A percentile compares a stretch with the other conserved stretches of the same genome.
Conservation (phyloP, 768 basidiomycete genomes). For the Mycena capillaripes region DNA sequence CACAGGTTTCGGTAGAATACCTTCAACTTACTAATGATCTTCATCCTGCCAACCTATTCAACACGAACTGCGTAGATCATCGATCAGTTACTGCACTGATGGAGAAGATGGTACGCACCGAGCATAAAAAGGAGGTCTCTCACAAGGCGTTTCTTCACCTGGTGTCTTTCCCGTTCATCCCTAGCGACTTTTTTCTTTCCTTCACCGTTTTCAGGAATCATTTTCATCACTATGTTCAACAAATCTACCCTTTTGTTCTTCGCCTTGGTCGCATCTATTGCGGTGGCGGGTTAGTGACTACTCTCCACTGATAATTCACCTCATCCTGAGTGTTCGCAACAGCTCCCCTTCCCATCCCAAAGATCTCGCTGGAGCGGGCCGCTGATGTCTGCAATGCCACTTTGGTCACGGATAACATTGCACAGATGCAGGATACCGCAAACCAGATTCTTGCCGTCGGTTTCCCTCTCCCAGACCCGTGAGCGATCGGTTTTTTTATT, state of each 20-base stretch:
- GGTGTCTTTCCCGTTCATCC: constrained; percentile 5
- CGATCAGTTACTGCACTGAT: too few relatives aligned
- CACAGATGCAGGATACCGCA: not conserved
- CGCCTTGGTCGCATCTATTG: not conserved
- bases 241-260: not conserved
- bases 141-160: not conserved
- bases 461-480: constrained; percentile 1
- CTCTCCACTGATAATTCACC: not conserved
- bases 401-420: not conserved
- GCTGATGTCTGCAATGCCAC: not conserved
- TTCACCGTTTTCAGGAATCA: not conserved
- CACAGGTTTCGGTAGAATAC: too few relatives aligned
- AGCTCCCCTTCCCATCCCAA: not conserved
- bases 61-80: too few relatives aligned
- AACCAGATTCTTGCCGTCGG: not conserved
- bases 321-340: not conserved
- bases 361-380: too few relatives aligned
- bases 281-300: not conserved
- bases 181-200: not conserved
- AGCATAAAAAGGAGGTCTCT: not conserved
- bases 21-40: too few relatives aligned
- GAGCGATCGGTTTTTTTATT: not conserved
- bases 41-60: too few relatives aligned
- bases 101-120: too few relatives aligned
- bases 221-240: constrained; percentile 4